Base-by-base conservation (phyloP, 2,329 filamentous ascomycete genomes). In the Thelonectria discophora region DNA sequence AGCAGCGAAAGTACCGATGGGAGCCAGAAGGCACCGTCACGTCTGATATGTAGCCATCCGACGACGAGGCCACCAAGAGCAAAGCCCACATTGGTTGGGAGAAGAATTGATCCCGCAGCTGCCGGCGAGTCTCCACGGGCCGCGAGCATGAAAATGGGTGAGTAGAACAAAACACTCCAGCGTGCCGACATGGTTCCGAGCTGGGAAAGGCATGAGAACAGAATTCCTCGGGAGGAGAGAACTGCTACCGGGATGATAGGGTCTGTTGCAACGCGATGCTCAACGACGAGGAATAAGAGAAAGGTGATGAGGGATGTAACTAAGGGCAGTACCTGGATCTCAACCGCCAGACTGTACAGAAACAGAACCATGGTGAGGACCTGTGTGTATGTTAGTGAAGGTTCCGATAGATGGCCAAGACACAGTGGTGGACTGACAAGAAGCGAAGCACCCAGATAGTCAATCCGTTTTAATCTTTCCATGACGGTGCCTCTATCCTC, bases 81-180 rank as follows among this genome's bases (percentile, higher is more conserved):
- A 70, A 96, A 96, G 2, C 92, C 93, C 6, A 87, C 73, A 75
- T 96, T 96, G 0, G 92, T 95, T 0, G 93, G 92, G 48, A 96
- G 86, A 7, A 96, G 83, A 37, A 94, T 89, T 4, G 90, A 84
- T 3, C 92, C 93, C 2, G 91, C 90, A 1, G 86, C 80, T 1
- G 90, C 89, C 0, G 91, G 89, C 1, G 84, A 78, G 79, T 90
- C 90, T 57, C 86, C 86, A 2, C 89, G 86, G 2, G 95, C 89
- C 3, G 91, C 90, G 59, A 95, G 87, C 34, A 91, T 90, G 69
- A 92, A 94, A 45, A 93, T 87, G 0, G 93, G 92, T 0, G 89
- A 85, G 76, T 93, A 96, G 79, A 93, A 95, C 8, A 96, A 81
- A 2, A 96, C 83, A 7, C 84, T 84, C 92, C 92, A 96, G 59